Percentiles rank a stretch among this genome's conserved stretches.
phyloP scores from a whole-genome alignment of 371 early-diverging fungal species.

The Actinomortierella ambigua region DNA sequence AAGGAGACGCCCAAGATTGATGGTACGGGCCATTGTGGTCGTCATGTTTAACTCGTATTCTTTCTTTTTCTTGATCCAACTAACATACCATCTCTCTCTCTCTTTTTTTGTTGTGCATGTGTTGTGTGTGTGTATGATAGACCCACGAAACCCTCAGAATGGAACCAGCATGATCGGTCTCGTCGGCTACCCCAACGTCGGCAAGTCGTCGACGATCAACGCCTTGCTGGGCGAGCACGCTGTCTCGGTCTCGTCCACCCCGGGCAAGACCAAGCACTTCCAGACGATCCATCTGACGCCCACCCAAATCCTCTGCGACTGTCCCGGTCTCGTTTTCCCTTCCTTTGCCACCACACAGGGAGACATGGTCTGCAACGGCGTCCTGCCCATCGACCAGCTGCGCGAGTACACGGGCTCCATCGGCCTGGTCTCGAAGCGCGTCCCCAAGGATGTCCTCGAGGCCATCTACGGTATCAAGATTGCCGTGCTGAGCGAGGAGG shows the following conservation, averaged over 20 bases:
- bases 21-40: constrained; percentile 11
- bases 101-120: neutral
- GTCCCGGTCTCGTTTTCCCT: constrained; percentile 99
- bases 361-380: constrained; percentile 98
- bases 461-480: constrained; percentile 92
- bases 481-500: constrained; percentile 75
- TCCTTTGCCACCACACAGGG: constrained; percentile 97
- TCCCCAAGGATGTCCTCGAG: constrained; percentile 92
- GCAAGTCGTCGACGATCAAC: constrained; percentile 99
- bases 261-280: constrained; percentile 99
- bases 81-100: neutral
- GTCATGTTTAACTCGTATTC: neutral
- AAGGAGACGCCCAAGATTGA: constrained; percentile 38
- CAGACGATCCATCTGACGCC: constrained; percentile 92
- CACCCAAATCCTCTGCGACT: constrained; percentile 93
- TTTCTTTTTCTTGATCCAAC: neutral
- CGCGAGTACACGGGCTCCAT: constrained; percentile 94
- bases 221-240: constrained; percentile 94
- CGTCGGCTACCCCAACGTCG: constrained; percentile 99
- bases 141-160: constrained; percentile 49
- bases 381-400: constrained; percentile 98
- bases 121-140: constrained; percentile 8
- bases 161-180: constrained; percentile 88
- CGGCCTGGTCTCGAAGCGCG: constrained; percentile 80
- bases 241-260: constrained; percentile 98